Evolutionary conservation across 139 green algal genomes (phyloP), one percentile per base, ranked within the genome.

Genomic region (Tetraselmis striata): DNA sequence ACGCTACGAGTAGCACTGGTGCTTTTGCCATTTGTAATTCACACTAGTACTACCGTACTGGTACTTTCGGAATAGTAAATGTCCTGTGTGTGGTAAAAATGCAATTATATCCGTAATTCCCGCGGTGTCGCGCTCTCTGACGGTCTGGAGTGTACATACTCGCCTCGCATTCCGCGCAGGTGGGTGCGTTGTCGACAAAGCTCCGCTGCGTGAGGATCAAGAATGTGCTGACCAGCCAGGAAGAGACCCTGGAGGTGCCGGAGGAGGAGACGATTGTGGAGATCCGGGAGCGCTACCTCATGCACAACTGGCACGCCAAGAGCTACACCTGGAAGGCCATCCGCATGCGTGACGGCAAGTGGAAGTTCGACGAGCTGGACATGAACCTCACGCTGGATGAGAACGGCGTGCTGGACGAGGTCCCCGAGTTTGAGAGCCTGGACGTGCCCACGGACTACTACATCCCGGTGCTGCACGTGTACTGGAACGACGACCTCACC

Each of bases 281-380:
- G 81, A 94, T 95, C n/a, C 81, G 91, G 67, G 85, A 92, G 81
- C 84, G 93, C 2, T 96, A 95, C 84, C 59, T 94, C 24, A 86
- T 88, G 18, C 79, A 92, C 58, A 96, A 96, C 83, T 84, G 84
- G 75, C 93, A 96, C 81, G 92, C 92, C 2, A 81, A 59, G 32
- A 92, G 87, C 83, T 97, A 97, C 87, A 93, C 88, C 2, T 94
- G 90, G 87, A 95, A 96, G 85, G 92, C 88, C 1, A 83, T 95
- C n/a, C n/a, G 74, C 74, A 77, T 78, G 23, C 25, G 29, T 5
- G 30, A 59, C 24, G 83, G 75, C 28, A 59, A 82, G 29, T 77
- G 77, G 29, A 45, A 87, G 24, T 86, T 88, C 2, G 79, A 83
- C 24, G 87, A 94, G 83, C 84, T 97, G 25, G 90, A 97, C 77